Conservation (phyloP, 2,329 filamentous ascomycete species). For the Gaeumannomyces tritici region DNA sequence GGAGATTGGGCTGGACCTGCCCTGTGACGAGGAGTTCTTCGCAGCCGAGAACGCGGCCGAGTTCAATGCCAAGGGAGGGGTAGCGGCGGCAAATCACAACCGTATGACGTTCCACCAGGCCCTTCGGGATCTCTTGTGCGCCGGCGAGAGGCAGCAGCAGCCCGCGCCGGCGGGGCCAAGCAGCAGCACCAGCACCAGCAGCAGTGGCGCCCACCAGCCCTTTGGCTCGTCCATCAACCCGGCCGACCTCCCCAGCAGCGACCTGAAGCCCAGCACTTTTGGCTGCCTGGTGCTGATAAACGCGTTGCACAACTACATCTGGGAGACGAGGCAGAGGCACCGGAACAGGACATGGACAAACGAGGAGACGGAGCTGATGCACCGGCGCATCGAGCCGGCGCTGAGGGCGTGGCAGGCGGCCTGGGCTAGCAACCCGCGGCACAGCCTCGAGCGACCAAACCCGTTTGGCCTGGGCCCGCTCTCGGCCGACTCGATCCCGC, state of each 20-base stretch:
- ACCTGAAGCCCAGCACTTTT: conserved; percentile 78
- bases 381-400: conserved; percentile 87
- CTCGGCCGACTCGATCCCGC: conserved; percentile 81
- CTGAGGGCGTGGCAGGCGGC: conserved; percentile 89
- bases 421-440: conserved; percentile 79
- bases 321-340: conserved; percentile 89
- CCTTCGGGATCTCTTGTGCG: conserved; percentile 68
- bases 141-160: conserved; percentile 57
- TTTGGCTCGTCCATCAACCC: conserved; percentile 36
- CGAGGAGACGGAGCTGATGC: conserved; percentile 92
- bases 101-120: conserved; percentile 73
- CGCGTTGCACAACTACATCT: conserved; percentile 94
- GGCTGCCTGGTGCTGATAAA: conserved; percentile 89
- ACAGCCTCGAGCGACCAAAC: conserved; percentile 77
- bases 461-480: conserved; percentile 73
- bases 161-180: conserved; percentile 24
- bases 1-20: conserved; percentile 79
- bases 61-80: conserved; percentile 71
- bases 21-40: conserved; percentile 90
- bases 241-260: conserved; percentile 42
- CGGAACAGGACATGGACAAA: conserved; percentile 83
- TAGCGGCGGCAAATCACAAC: conserved; percentile 58
- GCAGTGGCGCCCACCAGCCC: conserved; percentile 25
- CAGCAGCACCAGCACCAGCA: conserved; percentile 23
- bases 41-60: conserved; percentile 71